Conservation (phyloP, 2,329 filamentous ascomycete genomes). For the Nemania sp. region DNA sequence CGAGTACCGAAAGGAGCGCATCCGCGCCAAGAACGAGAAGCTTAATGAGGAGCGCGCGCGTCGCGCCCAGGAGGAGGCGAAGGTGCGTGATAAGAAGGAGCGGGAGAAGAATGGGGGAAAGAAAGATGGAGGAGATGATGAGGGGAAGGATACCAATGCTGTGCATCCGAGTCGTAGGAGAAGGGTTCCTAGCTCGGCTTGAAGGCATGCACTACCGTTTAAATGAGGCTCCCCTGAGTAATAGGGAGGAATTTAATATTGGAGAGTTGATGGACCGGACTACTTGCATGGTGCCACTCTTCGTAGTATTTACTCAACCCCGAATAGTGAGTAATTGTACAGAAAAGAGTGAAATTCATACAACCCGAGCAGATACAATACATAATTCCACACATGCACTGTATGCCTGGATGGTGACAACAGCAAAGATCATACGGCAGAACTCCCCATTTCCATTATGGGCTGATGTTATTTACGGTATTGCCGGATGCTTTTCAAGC, state of each 20-base stretch:
- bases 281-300: no score
- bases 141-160: not conserved
- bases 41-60: slow-evolving; percentile 67
- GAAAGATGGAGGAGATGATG: slow-evolving; percentile 17
- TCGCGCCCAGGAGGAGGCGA: slow-evolving; percentile 50
- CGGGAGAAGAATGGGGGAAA: slow-evolving; percentile 36
- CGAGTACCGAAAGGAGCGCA: slow-evolving; percentile 71
- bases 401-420: not conserved
- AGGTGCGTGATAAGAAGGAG: slow-evolving; percentile 44
- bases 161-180: no score
- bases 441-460: slow-evolving; percentile 31
- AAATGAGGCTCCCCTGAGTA: no score
- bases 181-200: no score
- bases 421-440: not conserved
- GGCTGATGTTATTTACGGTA: slow-evolving; percentile 37
- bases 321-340: no score
- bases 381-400: no score
- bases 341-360: no score
- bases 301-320: no score
- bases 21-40: slow-evolving; percentile 83
- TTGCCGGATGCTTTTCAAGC: slow-evolving; percentile 28
- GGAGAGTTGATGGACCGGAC: no score
- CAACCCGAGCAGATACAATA: no score
- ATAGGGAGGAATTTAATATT: no score
- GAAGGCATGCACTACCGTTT: no score